Evolutionary conservation across 192 early-diverging fungal genomes (phyloP), one percentile per base, ranked within the genome.

Genomic region (Podila epigama): DNA sequence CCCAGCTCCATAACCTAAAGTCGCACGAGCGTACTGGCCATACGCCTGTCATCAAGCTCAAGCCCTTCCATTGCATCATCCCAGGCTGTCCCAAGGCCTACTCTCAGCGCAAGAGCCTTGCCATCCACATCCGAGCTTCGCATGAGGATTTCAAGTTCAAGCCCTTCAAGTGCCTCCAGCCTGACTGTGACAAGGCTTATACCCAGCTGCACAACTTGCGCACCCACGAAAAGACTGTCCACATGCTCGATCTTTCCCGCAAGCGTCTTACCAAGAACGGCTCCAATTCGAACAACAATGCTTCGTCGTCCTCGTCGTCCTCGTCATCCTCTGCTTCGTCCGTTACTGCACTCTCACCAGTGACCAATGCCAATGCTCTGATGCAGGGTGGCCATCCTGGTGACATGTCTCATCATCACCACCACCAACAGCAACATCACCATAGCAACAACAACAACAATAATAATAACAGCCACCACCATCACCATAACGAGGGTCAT

Each of bases 121-220:
- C 88, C 37, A 88, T 90, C 44, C 92, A 94, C 55, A 88, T 89
- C 60, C 78, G 84, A 61, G 64, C 58, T 15, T 59, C 73, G 4
- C 73, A 77, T 20, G 41, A 62, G 7, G 73, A 77, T 29, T 77
- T 77, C 51, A 77, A 77, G 57, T 77, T 77, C 81, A 81, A 88
- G 39, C 87, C 87, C 20, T 88, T 85, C 70, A 82, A 72, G 75
- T 94, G 91, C 52, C 63, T 70, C 7, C 79, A 83, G 63, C 79
- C 80, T 2, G 91, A 90, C 16, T 95, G 93, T 62, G 87, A 81
- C 63, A 95, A 95, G 79, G 72, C 90, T 44, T 95, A 93, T 53
- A 87, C 89, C 25, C 93, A 93, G 84, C 83, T 90, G 77, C 90
- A 91, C 15, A 93, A 95, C 70, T 79, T 92, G 84, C 83, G 86